These are phyloP conservation scores for Stromatinia cepivora DNA, from an alignment of 2,329 filamentous ascomycete genomes.

Conservation along the genomic window DNA sequence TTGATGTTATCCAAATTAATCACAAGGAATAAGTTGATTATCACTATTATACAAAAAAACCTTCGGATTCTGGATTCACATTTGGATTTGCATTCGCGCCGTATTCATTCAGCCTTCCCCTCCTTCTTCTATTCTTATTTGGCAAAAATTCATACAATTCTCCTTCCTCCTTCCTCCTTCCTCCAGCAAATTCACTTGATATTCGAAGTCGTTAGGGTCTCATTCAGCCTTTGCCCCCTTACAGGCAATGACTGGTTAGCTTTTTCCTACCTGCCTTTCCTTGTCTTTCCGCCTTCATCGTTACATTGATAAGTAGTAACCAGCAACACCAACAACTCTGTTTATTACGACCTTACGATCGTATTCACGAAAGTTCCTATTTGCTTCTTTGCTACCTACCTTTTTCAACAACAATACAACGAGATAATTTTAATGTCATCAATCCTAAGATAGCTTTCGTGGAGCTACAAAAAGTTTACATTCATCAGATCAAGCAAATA, in stretches of 20 bases:
- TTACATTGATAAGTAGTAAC: neutral
- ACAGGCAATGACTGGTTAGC: neutral
- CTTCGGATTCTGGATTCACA: neutral
- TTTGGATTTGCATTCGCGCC: conserved; percentile 1
- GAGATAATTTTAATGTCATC: conserved; percentile 20
- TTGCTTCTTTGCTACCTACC: conserved; percentile 11
- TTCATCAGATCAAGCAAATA: conserved; percentile 22
- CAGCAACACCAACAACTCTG: conserved; percentile 3
- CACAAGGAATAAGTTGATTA: neutral
- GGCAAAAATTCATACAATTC: neutral
- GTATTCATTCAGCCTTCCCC: neutral
- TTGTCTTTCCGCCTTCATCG: conserved; percentile 7
- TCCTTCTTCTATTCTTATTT: neutral
- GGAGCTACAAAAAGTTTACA: conserved; percentile 15
- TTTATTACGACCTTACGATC: conserved; percentile 11
- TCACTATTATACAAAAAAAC: neutral
- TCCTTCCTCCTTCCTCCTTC: neutral
- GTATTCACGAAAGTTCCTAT: neutral
- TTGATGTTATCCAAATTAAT: conserved; percentile 5
- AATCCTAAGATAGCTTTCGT: conserved; percentile 7
- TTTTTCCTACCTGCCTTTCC: neutral
- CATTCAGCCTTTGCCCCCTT: conserved; percentile 14
- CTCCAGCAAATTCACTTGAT: conserved; percentile 4
- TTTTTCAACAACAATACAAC: conserved; percentile 11
- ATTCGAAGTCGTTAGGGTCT: neutral